A percentile compares a stretch with the other conserved stretches of the same genome.
These are phyloP conservation scores for Bruguiera parviflora DNA, from an alignment of 345 rosid genomes.

Conservation along the genomic window DNA sequence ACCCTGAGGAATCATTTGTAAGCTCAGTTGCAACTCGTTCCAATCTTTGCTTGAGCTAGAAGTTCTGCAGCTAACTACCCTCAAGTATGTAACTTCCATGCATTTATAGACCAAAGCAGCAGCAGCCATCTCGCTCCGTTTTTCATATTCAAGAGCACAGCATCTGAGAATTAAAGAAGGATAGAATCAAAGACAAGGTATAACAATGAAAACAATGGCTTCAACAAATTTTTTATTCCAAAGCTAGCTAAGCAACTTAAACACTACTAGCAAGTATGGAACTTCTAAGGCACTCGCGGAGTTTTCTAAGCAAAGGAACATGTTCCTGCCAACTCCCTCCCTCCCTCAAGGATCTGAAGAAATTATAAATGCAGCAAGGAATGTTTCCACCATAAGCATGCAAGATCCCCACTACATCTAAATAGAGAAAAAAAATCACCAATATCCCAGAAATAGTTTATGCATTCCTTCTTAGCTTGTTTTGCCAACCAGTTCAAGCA, in stretches of 20 bases:
- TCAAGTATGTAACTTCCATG: slow-evolving; percentile 73
- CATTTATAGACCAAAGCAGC: slow-evolving; percentile 88
- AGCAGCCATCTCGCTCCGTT: slow-evolving; percentile 55
- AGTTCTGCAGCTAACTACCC: slow-evolving; percentile 50
- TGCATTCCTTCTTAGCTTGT: background rate
- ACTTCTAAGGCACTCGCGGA: background rate
- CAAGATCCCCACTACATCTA: too few relatives aligned
- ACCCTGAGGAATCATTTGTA: slow-evolving; percentile 58
- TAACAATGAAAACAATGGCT: background rate
- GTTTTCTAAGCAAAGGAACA: background rate
- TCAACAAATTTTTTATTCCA: background rate
- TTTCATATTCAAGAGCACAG: slow-evolving; percentile 70
- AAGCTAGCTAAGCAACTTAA: background rate
- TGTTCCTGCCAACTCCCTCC: background rate
- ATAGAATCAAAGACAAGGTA: background rate
- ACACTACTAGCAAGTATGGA: background rate
- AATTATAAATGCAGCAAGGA: background rate
- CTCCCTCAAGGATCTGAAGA: background rate
- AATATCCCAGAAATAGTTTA: background rate
- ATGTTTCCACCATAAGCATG: too few relatives aligned
- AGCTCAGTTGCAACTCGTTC: slow-evolving; percentile 49
- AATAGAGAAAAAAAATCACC: background rate
- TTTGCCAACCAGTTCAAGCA: background rate
- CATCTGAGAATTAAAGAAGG: slow-evolving; percentile 39
- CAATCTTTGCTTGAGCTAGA: slow-evolving; percentile 40